A percentile compares a stretch with the other conserved stretches of the same genome.
Conservation (phyloP, 2,329 filamentous ascomycete genomes). For the Botrytis medusae region DNA sequence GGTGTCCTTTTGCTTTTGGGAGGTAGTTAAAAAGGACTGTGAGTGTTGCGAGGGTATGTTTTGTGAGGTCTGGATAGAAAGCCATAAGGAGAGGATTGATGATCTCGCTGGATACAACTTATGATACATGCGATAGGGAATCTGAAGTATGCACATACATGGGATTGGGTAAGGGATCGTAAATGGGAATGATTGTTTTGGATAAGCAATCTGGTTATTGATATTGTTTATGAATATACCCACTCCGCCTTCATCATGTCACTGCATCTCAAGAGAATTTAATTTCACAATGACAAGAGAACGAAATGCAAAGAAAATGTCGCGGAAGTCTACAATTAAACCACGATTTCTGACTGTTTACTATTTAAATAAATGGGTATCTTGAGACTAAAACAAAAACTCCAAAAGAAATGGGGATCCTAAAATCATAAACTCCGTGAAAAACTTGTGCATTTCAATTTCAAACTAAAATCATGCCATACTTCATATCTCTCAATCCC, state of each 20-base stretch:
- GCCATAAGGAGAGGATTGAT: background rate
- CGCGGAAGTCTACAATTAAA: background rate
- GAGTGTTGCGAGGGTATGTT: background rate
- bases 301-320: background rate
- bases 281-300: background rate
- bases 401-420: background rate
- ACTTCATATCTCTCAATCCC: too few species aligned
- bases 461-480: background rate
- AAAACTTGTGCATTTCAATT: background rate
- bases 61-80: background rate
- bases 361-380: background rate
- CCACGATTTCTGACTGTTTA: too few species aligned
- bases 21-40: background rate
- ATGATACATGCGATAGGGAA: background rate
- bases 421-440: too few species aligned
- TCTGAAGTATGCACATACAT: background rate
- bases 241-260: background rate
- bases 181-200: background rate
- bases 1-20: constrained; percentile 48
- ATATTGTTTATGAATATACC: background rate
- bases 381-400: background rate
- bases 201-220: background rate
- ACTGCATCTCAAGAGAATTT: background rate
- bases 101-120: background rate
- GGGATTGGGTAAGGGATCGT: background rate